Evolutionary conservation across 2,329 filamentous ascomycete species (phyloP).

Genomic region (Passalora sequoiae): DNA sequence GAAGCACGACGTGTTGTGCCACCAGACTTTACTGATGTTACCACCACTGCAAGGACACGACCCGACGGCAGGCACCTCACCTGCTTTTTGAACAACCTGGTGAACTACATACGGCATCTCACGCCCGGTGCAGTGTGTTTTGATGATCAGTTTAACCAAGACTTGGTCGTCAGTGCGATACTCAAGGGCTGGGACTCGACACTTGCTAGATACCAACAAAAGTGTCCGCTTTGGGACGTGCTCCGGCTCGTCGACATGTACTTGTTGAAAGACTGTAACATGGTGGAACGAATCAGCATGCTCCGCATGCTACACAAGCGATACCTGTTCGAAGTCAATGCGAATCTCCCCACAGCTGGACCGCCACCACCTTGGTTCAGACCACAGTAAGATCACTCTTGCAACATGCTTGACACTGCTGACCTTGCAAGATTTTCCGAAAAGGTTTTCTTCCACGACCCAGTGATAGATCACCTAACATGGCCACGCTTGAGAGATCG

Average conservation of each 20-base stretch:
- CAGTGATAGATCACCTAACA: conserved; percentile 22
- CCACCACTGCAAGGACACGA: conserved; percentile 12
- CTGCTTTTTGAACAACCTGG: conserved; percentile 21
- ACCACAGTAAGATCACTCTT: conserved; percentile 15
- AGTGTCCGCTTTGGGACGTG: conserved; percentile 21
- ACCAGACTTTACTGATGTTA: conserved; percentile 14
- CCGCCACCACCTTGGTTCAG: conserved; percentile 21
- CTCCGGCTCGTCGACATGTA: conserved; percentile 21
- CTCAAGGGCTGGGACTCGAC: conserved; percentile 21
- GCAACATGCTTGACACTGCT: conserved; percentile 1
- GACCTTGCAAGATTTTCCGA: conserved; percentile 16
- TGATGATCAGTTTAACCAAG: conserved; percentile 22
- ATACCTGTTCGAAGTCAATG: conserved; percentile 21
- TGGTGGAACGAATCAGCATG: conserved; percentile 20
- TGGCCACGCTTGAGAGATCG: conserved; percentile 21
- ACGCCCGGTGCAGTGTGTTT: conserved; percentile 18
- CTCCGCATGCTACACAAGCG: conserved; percentile 22
- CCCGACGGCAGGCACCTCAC: conserved; percentile 19
- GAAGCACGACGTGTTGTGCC: background rate
- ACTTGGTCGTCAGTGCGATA: conserved; percentile 19
- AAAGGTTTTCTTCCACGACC: conserved; percentile 20
- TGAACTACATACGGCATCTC: conserved; percentile 21
- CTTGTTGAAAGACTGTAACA: conserved; percentile 22
- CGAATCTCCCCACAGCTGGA: conserved; percentile 16
- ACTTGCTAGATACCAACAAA: conserved; percentile 18